Base-by-base conservation (phyloP, 345 rosid genomes). In the Gossypium herbaceum region DNA sequence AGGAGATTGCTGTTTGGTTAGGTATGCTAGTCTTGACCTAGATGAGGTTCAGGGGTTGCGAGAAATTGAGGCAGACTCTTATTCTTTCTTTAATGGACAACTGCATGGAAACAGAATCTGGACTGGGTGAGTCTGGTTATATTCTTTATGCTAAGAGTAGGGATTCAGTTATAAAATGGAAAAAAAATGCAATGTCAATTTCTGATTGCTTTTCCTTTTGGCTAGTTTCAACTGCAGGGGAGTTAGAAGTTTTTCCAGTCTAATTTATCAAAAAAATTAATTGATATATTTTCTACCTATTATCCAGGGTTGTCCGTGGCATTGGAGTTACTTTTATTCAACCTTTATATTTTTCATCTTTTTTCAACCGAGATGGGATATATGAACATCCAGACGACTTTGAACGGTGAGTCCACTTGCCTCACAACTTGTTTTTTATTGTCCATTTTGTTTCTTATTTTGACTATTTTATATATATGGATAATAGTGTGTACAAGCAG, bases 261-360 rank as follows among this genome's bases (percentile, higher is more conserved):
- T 61, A 61, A 11, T 10, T 27, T 27, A 61, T 15, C 29, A 61
- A 27, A 15, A 27, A 27, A n/a, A 13, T 61, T 15, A 61, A 29
- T 73, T 60, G 52, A 60, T 58, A 67, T 54, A 58, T 79, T 45
- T 64, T 12, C 45, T 62, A 54, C 17, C 64, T 34, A 75, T 76
- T 45, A 16, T 84, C 81, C 87, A 92, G 97, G 67, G 86, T 91
- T 64, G 81, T 89, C 76, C 73, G 72, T 66, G 94, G 96, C 55
- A 87, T 91, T 73, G 96, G 91, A 82, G 92, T 92, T 70, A 92
- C 96, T 57, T 76, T 92, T 65, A 90, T 92, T 71, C 88, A 92
- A 81, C 94, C 97, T 57, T 74, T 85, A 78, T 74, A 81, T 76
- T 86, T 86, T 83, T 78, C 84, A 24, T 91, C 92, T 27, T 88